Base-by-base conservation (phyloP, 176 grass and related monocot species). In the Alloteropsis semialata region DNA sequence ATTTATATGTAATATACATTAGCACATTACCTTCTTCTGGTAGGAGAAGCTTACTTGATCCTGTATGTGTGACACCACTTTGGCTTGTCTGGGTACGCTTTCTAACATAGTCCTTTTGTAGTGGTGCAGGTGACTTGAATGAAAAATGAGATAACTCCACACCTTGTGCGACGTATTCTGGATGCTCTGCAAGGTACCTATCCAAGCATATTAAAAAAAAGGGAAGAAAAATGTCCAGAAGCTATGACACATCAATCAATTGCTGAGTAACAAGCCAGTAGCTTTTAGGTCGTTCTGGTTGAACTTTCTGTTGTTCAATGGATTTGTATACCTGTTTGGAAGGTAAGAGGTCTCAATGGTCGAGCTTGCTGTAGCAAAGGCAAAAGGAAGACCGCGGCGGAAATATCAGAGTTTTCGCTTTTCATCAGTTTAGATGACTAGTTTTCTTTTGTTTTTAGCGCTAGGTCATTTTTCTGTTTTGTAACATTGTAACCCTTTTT, bases 161-260 rank as follows among this genome's bases (percentile, higher is more conserved):
- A 54, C 85, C 58, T 19, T 86, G 63, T 65, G 22, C 10, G 15
- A 37, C 71, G 64, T 43, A 38, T 49, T 76, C 53, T 43, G 69
- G 85, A 56, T 82, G 82, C 43, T 88, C 88, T 36, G 25, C 5
- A 66, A 93, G 80, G 66, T 88, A 88, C 55, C 88, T 93, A 69
- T 77, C n/a, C n/a, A n/a, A n/a, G n/a, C n/a, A n/a, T n/a, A n/a
- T n/a, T n/a, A n/a, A n/a, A n/a, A n/a, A n/a, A n/a, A n/a, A n/a
- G n/a, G n/a, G n/a, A n/a, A n/a, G n/a, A n/a, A n/a, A n/a, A n/a
- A 64, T 64, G 16, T 10, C 29, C 1, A 51, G 19, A 76, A 66
- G 27, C 33, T 64, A 64, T 24, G 36, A 62, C 45, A 43, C 65
- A 43, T 43, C 11, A 25, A 43, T n/a, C 7, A 71, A 29, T 18